Base-by-base conservation (phyloP, 345 rosid genomes). In the Eucalyptus regnans region DNA sequence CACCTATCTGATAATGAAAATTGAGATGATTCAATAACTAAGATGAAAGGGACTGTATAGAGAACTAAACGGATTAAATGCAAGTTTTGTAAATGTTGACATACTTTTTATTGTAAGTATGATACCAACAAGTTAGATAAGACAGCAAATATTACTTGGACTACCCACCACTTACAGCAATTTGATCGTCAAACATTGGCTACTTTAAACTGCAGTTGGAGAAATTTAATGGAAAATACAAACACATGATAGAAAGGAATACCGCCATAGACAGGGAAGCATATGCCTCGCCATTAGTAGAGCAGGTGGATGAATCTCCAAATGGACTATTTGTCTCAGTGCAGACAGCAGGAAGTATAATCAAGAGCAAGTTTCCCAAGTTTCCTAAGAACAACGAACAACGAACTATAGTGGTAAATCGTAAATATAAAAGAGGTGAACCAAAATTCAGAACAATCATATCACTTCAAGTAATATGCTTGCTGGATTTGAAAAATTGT, bases 191-290 rank as follows among this genome's bases (percentile, higher is more conserved):
- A 10, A 17, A 68, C 80, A 68, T 31, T 33, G 80, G 79, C 79
- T 31, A 83, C 86, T 43, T 44, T 23, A 44, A 83, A 83, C 51
- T 49, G 48, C n/a, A 6, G 86, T 12, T 83, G 43, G 31, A 83
- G 87, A 22, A 50, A 64, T 12, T 37, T 87, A 8, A 62, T 12
- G 80, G 31, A 68, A 44, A 87, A 87, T 4, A 31, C 11, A 8
- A 29, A 58, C 49, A 33, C 52, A 10, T 76, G 87, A 87, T 49
- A 66, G 46, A 43, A 58, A 33, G 79, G 54, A 52, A 44, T 91
- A 89, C 93, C 88, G 90, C 90, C 89, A 88, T 76, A 44, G 91
- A 90, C 46, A 90, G 86, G 10, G 91, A 87, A 80, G 90, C 91
- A 87, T 91, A 91, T 51, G 90, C 88, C 51, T 87, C 33, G 20